A percentile compares a stretch with the other conserved stretches of the same genome.
Conservation (phyloP, 371 early-diverging fungal species). For the Zancudomyces culisetae region DNA sequence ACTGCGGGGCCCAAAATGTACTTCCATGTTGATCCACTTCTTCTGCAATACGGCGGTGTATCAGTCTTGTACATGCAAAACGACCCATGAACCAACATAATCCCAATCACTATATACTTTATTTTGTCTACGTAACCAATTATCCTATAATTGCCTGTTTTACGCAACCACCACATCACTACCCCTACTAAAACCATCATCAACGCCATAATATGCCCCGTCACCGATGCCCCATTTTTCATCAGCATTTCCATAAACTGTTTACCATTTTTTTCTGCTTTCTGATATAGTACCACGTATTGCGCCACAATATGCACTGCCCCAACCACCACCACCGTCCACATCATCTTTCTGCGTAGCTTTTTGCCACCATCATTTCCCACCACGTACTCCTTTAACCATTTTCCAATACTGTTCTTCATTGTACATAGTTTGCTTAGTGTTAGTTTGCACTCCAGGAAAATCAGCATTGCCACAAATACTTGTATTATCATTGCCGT, state of each 20-base stretch:
- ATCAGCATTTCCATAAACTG: constrained; percentile 25
- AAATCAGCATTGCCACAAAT: constrained; percentile 49
- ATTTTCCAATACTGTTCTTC: constrained; percentile 41
- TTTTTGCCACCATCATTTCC: constrained; percentile 63
- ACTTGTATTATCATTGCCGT: constrained; percentile 45
- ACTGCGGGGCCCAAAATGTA: constrained; percentile 47
- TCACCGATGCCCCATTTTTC: constrained; percentile 48
- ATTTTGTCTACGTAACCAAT: constrained; percentile 75
- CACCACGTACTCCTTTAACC: constrained; percentile 32
- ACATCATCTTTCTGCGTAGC: constrained; percentile 64
- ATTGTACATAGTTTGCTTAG: constrained; percentile 51
- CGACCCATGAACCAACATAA: constrained; percentile 56
- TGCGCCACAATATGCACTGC: constrained; percentile 47
- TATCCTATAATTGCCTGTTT: constrained; percentile 45
- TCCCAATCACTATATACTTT: constrained; percentile 56
- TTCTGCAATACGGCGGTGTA: constrained; percentile 37
- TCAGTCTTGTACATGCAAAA: constrained; percentile 63
- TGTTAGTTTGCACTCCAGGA: constrained; percentile 62
- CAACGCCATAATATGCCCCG: constrained; percentile 56
- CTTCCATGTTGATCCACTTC: constrained; percentile 59
- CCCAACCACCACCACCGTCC: constrained; percentile 49
- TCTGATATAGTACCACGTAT: constrained; percentile 44
- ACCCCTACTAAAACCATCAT: constrained; percentile 46
- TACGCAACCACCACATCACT: constrained; percentile 35
- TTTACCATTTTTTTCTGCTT: constrained; percentile 8